Percentiles rank a stretch among this genome's conserved stretches.
Evolutionary conservation across 768 basidiomycete genomes (phyloP).

Genomic region (Suillus paluster): DNA sequence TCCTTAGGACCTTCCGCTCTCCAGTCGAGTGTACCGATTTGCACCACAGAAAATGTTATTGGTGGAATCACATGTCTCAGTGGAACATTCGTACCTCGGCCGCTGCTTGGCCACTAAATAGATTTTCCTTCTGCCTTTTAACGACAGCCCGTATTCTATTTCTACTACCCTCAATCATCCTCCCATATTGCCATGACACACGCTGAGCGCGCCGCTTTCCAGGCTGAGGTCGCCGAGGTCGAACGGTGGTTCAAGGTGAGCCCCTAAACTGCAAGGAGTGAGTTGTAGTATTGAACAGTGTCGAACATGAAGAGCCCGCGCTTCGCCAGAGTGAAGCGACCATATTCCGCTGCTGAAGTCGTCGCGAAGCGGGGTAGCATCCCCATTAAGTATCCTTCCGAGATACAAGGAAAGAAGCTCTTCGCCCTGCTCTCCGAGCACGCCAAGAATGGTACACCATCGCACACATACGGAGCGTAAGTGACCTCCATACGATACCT

Average conservation of each 20-base stretch:
- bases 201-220: slow-evolving; percentile 70
- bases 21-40: not conserved
- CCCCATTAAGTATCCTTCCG: slow-evolving; percentile 83
- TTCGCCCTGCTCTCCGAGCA: slow-evolving; percentile 77
- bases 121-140: slow-evolving; percentile 6
- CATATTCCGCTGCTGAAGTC: slow-evolving; percentile 92
- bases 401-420: slow-evolving; percentile 85
- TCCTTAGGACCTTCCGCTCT: not conserved
- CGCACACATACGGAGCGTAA: slow-evolving; percentile 98
- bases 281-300: not conserved
- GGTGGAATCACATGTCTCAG: slow-evolving; percentile 51
- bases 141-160: slow-evolving; percentile 23
- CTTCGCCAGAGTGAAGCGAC: slow-evolving; percentile 84
- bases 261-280: slow-evolving; percentile 15
- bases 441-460: slow-evolving; percentile 75
- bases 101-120: not conserved
- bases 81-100: not conserved
- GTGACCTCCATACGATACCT: slow-evolving; percentile 40
- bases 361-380: slow-evolving; percentile 93
- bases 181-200: slow-evolving; percentile 49
- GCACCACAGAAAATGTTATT: slow-evolving; percentile 9
- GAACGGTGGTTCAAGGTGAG: slow-evolving; percentile 93
- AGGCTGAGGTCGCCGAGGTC: slow-evolving; percentile 81
- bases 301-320: slow-evolving; percentile 69
- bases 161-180: slow-evolving; percentile 24